Evolutionary conservation across 2,329 filamentous ascomycete genomes (phyloP).

Genomic region (Ilyonectria mors-panacis): DNA sequence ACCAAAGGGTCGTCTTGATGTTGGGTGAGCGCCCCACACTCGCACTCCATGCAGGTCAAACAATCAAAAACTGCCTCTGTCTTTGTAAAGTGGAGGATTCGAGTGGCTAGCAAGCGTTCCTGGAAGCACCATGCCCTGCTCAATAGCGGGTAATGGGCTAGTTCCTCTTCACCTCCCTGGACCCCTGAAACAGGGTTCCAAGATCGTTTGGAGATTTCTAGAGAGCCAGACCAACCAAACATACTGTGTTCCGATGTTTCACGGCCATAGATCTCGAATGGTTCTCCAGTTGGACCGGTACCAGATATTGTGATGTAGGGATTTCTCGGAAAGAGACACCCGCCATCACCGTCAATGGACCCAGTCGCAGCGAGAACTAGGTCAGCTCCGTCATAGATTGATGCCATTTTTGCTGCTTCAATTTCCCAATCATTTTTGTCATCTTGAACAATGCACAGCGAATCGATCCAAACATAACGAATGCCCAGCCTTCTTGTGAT

Average conservation of each 20-base stretch:
- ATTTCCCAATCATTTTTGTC: constrained; percentile 45
- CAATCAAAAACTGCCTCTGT: constrained; percentile 47
- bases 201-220: no score
- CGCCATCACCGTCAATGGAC: constrained; percentile 35
- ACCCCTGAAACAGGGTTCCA: neutral
- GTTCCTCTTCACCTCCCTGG: neutral
- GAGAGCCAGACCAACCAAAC: constrained; percentile 31
- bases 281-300: constrained; percentile 18
- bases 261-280: constrained; percentile 39
- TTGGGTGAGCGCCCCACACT: constrained; percentile 41
- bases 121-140: constrained; percentile 51
- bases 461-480: constrained; percentile 48
- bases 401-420: constrained; percentile 48
- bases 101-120: constrained; percentile 47
- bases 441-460: constrained; percentile 48
- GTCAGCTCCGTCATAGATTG: constrained; percentile 45
- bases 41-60: constrained; percentile 40
- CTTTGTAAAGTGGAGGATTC: constrained; percentile 49
- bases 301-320: constrained; percentile 32
- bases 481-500: constrained; percentile 41
- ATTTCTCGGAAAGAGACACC: constrained; percentile 40
- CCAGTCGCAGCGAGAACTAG: constrained; percentile 45
- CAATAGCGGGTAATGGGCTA: constrained; percentile 38
- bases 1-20: constrained; percentile 36
- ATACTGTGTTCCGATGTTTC: constrained; percentile 22